These are phyloP conservation scores for Suhomyces anneliseae DNA, from an alignment of 1,139 yeast species.

Conservation along the genomic window DNA sequence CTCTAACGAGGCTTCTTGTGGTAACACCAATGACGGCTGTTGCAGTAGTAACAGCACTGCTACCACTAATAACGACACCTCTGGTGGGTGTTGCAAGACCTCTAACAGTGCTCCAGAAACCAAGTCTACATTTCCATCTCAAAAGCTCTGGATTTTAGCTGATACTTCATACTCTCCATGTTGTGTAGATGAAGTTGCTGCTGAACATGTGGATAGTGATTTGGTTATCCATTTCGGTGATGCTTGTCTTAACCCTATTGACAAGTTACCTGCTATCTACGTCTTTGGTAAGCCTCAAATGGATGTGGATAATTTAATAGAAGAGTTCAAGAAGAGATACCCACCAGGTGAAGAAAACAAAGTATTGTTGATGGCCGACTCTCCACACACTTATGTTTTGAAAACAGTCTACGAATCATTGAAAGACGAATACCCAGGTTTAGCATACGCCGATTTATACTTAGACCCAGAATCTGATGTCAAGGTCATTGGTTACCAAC, in stretches of 20 bases:
- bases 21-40: neutral
- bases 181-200: constrained; percentile 96
- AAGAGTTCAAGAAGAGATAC: constrained; percentile 40
- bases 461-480: constrained; percentile 28
- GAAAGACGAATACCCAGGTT: constrained; percentile 35
- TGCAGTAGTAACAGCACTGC: neutral
- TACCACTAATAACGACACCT: neutral
- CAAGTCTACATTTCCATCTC: constrained; percentile 7
- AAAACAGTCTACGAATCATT: constrained; percentile 33
- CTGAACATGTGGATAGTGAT: constrained; percentile 87
- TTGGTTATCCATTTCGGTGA: constrained; percentile 91
- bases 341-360: constrained; percentile 25
- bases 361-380: constrained; percentile 65
- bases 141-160: constrained; percentile 72
- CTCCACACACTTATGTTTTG: constrained; percentile 54
- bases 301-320: constrained; percentile 33
- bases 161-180: constrained; percentile 96
- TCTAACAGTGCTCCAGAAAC: neutral
- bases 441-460: constrained; percentile 54
- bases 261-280: constrained; percentile 69
- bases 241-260: constrained; percentile 83
- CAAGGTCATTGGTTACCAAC: constrained; percentile 43
- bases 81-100: neutral
- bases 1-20: neutral
- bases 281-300: constrained; percentile 70